phyloP scores from a whole-genome alignment of 768 basidiomycete species.

The Glaciozyma antarctica region DNA sequence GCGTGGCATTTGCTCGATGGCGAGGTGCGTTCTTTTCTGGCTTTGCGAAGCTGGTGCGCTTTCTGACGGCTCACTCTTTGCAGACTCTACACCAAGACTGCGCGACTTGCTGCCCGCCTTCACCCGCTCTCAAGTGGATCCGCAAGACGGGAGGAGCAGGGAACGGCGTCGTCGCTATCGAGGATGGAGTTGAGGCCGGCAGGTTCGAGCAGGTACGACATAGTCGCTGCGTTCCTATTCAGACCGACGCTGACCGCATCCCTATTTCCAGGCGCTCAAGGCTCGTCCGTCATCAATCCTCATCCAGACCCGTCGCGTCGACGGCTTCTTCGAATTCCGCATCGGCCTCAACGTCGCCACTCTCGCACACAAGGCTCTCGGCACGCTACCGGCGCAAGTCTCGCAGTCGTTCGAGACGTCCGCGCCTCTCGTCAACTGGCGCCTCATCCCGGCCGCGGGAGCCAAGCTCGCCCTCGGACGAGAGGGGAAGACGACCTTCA shows the following conservation, averaged over 20 bases:
- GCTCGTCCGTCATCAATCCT: conserved; percentile 75
- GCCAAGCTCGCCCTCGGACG: conserved; percentile 40
- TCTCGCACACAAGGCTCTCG: conserved; percentile 72
- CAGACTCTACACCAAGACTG: conserved; percentile 9
- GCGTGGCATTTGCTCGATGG: conserved; percentile 58
- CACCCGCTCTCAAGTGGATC: conserved; percentile 67
- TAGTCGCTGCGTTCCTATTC: neutral
- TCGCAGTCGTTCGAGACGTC: conserved; percentile 30
- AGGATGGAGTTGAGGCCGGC: conserved; percentile 77
- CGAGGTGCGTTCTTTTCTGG: conserved; percentile 23
- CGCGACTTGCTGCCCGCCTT: conserved; percentile 57
- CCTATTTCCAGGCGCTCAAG: conserved; percentile 53
- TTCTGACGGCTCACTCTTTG: neutral
- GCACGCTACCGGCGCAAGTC: conserved; percentile 58
- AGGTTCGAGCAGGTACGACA: conserved; percentile 60
- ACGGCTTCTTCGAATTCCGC: conserved; percentile 52
- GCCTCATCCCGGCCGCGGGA: conserved; percentile 60
- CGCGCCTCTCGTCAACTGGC: conserved; percentile 54
- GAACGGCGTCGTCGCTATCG: conserved; percentile 55
- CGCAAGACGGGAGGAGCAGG: conserved; percentile 45
- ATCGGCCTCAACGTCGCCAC: conserved; percentile 83
- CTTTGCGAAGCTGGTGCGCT: neutral
- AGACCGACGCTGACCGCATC: too few relatives aligned
- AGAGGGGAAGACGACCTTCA: conserved; percentile 49
- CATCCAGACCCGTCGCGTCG: conserved; percentile 60